Conservation (phyloP, 441 rosid genomes). For the Omphalea diandra region DNA sequence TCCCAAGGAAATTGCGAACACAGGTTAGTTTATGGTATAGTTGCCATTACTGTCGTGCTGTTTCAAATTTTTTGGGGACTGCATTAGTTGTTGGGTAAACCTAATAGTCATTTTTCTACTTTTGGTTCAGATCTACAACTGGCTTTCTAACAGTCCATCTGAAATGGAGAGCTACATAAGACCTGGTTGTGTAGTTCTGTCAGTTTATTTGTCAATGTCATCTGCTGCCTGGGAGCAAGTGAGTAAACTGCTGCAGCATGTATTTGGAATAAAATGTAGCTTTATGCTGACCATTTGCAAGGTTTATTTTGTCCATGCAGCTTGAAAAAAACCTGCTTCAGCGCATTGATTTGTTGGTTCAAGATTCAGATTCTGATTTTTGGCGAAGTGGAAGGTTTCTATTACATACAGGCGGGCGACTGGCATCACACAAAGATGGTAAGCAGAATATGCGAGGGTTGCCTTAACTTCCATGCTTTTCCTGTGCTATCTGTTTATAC, state of each 20-base stretch:
- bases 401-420: slow-evolving; percentile 56
- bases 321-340: slow-evolving; percentile 61
- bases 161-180: slow-evolving; percentile 98
- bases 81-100: slow-evolving; percentile 4
- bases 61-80: neutral
- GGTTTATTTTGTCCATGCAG: slow-evolving; percentile 42
- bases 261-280: slow-evolving; percentile 4
- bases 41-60: neutral
- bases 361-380: slow-evolving; percentile 54
- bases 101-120: slow-evolving; percentile 16
- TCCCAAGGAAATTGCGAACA: slow-evolving; percentile 67
- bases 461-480: neutral
- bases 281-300: slow-evolving; percentile 34
- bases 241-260: slow-evolving; percentile 33
- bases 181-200: slow-evolving; percentile 87
- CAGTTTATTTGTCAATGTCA: slow-evolving; percentile 75
- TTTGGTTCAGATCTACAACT: slow-evolving; percentile 62
- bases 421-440: slow-evolving; percentile 81
- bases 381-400: slow-evolving; percentile 80
- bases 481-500: neutral
- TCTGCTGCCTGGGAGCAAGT: slow-evolving; percentile 71
- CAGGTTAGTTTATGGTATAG: slow-evolving; percentile 46
- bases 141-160: slow-evolving; percentile 89
- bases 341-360: slow-evolving; percentile 51
- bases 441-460: slow-evolving; percentile 22